Evolutionary conservation across 2,329 filamentous ascomycete genomes (phyloP), one percentile per base, ranked within the genome.

Genomic region (Phyllosticta citribraziliensis): DNA sequence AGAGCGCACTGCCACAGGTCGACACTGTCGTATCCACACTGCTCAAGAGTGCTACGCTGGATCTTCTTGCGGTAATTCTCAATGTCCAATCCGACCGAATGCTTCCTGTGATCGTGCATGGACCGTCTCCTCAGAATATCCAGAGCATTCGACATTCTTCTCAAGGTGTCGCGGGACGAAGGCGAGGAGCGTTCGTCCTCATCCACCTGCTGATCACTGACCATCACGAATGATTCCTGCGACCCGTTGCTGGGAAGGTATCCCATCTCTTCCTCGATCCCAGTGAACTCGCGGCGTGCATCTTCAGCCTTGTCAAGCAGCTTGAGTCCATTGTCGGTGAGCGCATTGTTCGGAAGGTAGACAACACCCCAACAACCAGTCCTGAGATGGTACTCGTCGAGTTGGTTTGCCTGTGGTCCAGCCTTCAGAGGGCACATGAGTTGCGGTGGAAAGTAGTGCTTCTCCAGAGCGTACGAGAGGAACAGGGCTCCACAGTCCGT

Each of bases 1-100:
- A 77, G 63, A 5, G 71, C 70, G 33, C 70, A 67, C 14, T 64
- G 65, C 75, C 75, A 78, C 4, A 78, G 66, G 50, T 75, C 70
- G 14, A 73, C 70, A 35, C 67, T 69, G 19, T 63, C 58, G 17
- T 66, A 66, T 22, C 71, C 71, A 33, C 66, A 53, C 11, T 71
- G 65, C 33, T 70, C 70, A 52, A 78, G 72, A 52, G 70, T 67
- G 17, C 70, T 69, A 17, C 74, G 70, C 66, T 78, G 74, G 17
- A 77, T 67, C 60, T 72, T 74, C 63, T 70, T 75, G n/a, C 74
- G 68, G 52, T 62, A 62, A 22, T 62, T 62, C n/a, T 62, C 60
- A 20, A 62, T 19, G n/a, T 58, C 56, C 5, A 62, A 50, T 30
- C 50, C 53, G 14, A 54, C 52, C 4, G 55, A n/a, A 19, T 57